A percentile compares a stretch with the other conserved stretches of the same genome.
Evolutionary conservation across 106 monocot genomes (phyloP).

Genomic region (Dendrobium officinale): DNA sequence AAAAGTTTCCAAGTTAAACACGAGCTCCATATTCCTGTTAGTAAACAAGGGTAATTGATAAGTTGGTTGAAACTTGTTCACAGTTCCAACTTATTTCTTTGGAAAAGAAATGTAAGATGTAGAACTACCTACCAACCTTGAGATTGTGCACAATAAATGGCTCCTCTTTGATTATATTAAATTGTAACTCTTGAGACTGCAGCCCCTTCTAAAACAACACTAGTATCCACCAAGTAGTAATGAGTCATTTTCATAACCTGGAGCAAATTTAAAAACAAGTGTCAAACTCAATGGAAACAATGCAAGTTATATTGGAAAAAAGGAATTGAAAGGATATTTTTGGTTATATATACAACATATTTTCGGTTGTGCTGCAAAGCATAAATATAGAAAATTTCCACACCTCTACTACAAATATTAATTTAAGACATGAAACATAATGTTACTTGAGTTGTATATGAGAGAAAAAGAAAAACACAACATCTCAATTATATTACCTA

Average conservation of each 20-base stretch:
- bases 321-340: background rate
- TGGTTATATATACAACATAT: background rate
- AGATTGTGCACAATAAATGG: slow-evolving; percentile 69
- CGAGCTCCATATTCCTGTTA: background rate
- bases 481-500: no score
- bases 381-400: no score
- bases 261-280: slow-evolving; percentile 5
- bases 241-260: slow-evolving; percentile 98
- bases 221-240: slow-evolving; percentile 91
- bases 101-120: background rate
- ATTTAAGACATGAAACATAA: no score
- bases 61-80: background rate
- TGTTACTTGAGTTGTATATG: no score
- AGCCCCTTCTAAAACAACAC: slow-evolving; percentile 84
- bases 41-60: background rate
- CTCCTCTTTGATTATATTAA: slow-evolving; percentile 79
- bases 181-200: slow-evolving; percentile 87
- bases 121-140: slow-evolving; percentile 33
- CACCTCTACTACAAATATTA: no score
- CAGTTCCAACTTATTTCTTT: background rate
- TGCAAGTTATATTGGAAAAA: background rate
- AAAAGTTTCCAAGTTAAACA: background rate
- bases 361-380: no score
- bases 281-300: background rate
- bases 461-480: no score